phyloP scores from a whole-genome alignment of 2,329 filamentous ascomycete species.

The Plenodomus lindquistii region DNA sequence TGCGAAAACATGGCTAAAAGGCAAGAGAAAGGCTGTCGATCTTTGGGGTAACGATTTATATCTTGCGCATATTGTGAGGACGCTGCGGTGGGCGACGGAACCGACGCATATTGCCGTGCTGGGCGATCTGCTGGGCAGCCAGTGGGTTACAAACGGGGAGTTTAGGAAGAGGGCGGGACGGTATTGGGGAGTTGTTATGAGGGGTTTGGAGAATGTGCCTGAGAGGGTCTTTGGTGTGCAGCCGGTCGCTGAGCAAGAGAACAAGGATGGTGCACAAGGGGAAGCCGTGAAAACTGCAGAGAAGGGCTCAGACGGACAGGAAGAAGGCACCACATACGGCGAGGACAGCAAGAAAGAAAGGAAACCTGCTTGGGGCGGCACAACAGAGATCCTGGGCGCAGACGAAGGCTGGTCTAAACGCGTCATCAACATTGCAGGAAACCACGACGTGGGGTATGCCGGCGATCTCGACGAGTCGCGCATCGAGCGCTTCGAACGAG shows the following conservation, averaged over 20 bases:
- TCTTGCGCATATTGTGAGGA: conserved; percentile 87
- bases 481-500: conserved; percentile 77
- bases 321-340: not conserved
- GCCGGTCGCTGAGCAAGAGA: not conserved
- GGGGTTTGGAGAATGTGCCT: conserved; percentile 65
- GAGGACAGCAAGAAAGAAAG: conserved; percentile 8
- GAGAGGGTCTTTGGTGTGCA: conserved; percentile 38
- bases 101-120: conserved; percentile 89
- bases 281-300: conserved; percentile 12
- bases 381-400: conserved; percentile 45
- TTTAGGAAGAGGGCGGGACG: conserved; percentile 73
- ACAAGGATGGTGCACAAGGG: conserved; percentile 23
- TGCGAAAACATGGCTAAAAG: conserved; percentile 67
- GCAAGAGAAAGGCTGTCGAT: conserved; percentile 78
- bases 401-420: conserved; percentile 69
- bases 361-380: conserved; percentile 27
- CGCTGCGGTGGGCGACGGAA: conserved; percentile 77
- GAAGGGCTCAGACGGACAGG: not conserved
- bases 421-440: conserved; percentile 88
- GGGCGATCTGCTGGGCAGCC: conserved; percentile 89
- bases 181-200: conserved; percentile 82
- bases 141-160: conserved; percentile 89
- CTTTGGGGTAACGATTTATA: conserved; percentile 94
- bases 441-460: conserved; percentile 96
- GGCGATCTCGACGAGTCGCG: conserved; percentile 82